Evolutionary conservation across 2,329 filamentous ascomycete species (phyloP), one percentile per base, ranked within the genome.

Genomic region (Aureobasidium lini): DNA sequence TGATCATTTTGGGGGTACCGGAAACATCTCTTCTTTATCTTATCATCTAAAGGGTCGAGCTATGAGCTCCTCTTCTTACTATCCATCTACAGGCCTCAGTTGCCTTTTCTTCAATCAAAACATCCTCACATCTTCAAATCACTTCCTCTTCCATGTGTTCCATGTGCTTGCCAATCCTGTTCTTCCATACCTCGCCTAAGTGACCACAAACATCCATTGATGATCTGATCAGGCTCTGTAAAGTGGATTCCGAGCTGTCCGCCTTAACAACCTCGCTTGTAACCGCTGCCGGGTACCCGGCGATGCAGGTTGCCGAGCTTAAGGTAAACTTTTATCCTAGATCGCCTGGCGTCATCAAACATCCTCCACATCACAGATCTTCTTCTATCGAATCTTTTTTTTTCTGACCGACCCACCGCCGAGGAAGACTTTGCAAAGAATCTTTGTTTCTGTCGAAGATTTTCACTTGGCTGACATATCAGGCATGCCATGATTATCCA

Each of bases 231-330:
- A 56, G 15, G 40, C 32, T 37, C 37, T n/a, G 8, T 29, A 56
- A 18, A 43, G 16, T 16, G 39, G 7, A 11, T 42, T 46, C 52
- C 40, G 15, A 23, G 13, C 31, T 36, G 52, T 46, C 39, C 52
- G 52, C 52, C 52, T 46, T 56, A 46, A 23, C 23, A 23, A 56
- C 40, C 40, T 37, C 52, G 52, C 52, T 56, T 46, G n/a, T 56
- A 37, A 56, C 52, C 40, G 52, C 18, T 29, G 52, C 52, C 52
- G 52, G 13, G 10, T 13, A 18, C 8, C 40, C 52, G 52, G 16
- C n/a, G 31, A 46, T 29, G 52, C 40, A 56, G 40, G 52, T 56
- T n/a, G n/a, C 52, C 52, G 52, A 56, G 52, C 52, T 44, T 46
- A 56, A 46, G 29, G 23, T 44, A 42, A 16, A 15, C n/a, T 13